Percentiles rank a stretch among this genome's conserved stretches.
Evolutionary conservation across 495 filamentous ascomycete species (phyloP).

Genomic region (Hypoxylon perforatum): DNA sequence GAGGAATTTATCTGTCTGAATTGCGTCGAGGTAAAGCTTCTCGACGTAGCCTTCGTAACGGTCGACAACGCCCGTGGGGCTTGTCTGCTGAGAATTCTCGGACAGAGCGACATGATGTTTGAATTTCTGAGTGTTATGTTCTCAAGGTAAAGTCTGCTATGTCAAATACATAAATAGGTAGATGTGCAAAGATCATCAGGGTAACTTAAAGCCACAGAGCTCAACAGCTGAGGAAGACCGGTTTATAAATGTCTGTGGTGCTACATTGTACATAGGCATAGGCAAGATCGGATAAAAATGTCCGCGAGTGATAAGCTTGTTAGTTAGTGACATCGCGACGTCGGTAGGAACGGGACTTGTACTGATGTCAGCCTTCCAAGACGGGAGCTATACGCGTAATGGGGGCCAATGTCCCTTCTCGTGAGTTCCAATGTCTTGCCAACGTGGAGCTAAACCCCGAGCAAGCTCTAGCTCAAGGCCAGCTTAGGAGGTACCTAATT

Average conservation of each 20-base stretch:
- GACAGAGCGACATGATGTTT: slow-evolving; percentile 25
- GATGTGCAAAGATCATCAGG: slow-evolving; percentile 16
- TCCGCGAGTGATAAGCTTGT: not conserved
- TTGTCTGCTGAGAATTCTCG: slow-evolving; percentile 18
- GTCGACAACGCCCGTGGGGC: slow-evolving; percentile 8
- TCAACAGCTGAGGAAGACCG: slow-evolving; percentile 1
- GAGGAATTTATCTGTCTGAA: slow-evolving; percentile 27
- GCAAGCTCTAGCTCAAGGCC: slow-evolving; percentile 15
- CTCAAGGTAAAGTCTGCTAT: not conserved
- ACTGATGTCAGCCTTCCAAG: slow-evolving; percentile 25
- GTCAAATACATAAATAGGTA: slow-evolving; percentile 1
- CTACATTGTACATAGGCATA: slow-evolving; percentile 3
- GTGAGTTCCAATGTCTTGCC: slow-evolving; percentile 3
- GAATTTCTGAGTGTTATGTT: not conserved
- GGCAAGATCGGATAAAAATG: slow-evolving; percentile 15
- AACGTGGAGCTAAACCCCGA: slow-evolving; percentile 24
- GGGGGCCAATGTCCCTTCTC: not conserved
- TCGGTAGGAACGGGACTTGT: not conserved
- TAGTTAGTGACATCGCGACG: slow-evolving; percentile 10
- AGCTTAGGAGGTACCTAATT: slow-evolving; percentile 14
- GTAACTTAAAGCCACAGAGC: slow-evolving; percentile 1
- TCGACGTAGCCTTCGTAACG: slow-evolving; percentile 3
- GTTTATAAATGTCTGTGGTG: slow-evolving; percentile 23
- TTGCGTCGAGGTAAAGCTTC: slow-evolving; percentile 3
- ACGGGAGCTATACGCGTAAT: slow-evolving; percentile 21